phyloP scores from a whole-genome alignment of 345 rosid genomes.

The Syzygium grande region DNA sequence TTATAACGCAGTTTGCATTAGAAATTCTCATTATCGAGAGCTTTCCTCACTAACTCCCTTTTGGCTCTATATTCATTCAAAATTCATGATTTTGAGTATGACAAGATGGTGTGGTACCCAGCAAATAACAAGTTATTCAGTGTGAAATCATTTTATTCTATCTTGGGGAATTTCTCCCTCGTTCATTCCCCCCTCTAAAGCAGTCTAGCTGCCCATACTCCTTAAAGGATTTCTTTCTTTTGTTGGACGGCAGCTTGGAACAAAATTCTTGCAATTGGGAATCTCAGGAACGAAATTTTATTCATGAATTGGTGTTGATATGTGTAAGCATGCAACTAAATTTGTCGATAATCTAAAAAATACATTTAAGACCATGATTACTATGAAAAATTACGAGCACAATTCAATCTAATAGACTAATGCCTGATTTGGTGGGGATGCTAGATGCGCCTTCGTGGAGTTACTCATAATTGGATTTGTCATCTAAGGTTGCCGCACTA shows the following conservation, averaged over 20 bases:
- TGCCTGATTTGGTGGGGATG: constrained; percentile 52
- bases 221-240: neutral
- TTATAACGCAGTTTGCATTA: neutral
- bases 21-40: neutral
- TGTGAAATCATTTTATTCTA: neutral
- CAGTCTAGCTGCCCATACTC: neutral
- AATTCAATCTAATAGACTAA: neutral
- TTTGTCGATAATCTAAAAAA: neutral
- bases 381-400: neutral
- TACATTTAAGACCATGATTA: neutral
- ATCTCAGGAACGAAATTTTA: neutral
- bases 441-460: constrained; percentile 35
- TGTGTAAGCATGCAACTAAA: neutral
- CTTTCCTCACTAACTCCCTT: neutral
- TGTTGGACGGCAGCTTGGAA: neutral
- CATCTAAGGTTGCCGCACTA: constrained; percentile 43
- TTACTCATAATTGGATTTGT: constrained; percentile 30
- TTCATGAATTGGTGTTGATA: neutral
- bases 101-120: neutral
- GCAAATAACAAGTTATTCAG: neutral
- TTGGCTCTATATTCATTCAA: neutral
- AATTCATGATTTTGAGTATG: neutral
- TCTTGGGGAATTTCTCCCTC: neutral
- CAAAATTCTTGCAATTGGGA: neutral
- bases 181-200: neutral